phyloP scores from a whole-genome alignment of 2,329 filamentous ascomycete species.

The Cordyceps cateniannulata region DNA sequence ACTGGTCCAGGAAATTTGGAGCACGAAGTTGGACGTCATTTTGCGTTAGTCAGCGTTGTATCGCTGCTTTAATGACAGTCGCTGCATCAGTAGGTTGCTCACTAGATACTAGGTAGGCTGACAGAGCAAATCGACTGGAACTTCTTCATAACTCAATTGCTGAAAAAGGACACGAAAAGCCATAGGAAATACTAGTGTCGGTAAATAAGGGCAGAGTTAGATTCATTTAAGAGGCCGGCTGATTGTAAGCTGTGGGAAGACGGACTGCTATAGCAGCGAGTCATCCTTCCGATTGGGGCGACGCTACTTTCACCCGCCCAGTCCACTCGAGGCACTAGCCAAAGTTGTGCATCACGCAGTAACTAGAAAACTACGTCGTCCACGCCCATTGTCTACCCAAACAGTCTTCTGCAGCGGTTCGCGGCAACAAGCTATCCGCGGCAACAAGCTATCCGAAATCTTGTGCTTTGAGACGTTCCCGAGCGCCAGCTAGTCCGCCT shows the following conservation, averaged over 20 bases:
- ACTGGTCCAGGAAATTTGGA: neutral
- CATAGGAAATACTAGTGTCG: too few species aligned
- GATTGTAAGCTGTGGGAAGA: neutral
- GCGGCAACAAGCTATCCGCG: neutral
- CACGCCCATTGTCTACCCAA: constrained; percentile 3
- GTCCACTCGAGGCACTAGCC: constrained; percentile 11
- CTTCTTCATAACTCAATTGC: too few species aligned
- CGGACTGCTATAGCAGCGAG: neutral
- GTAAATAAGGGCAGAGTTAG: too few species aligned
- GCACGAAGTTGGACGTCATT: neutral
- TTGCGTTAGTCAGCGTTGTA: constrained; percentile 9
- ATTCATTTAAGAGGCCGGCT: too few species aligned
- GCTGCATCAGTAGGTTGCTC: too few species aligned
- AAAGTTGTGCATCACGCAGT: constrained; percentile 9
- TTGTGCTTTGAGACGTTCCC: neutral
- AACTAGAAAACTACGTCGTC: constrained; percentile 12
- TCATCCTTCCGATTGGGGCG: neutral
- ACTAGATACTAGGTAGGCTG: too few species aligned
- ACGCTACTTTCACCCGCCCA: neutral
- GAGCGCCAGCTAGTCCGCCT: neutral
- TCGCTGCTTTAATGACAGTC: constrained; percentile 1
- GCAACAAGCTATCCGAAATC: neutral
- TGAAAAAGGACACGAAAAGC: too few species aligned
- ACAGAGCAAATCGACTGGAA: too few species aligned
- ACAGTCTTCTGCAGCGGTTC: neutral